phyloP scores from a whole-genome alignment of 257 asterid genomes.

The Scutellaria galericulata region DNA sequence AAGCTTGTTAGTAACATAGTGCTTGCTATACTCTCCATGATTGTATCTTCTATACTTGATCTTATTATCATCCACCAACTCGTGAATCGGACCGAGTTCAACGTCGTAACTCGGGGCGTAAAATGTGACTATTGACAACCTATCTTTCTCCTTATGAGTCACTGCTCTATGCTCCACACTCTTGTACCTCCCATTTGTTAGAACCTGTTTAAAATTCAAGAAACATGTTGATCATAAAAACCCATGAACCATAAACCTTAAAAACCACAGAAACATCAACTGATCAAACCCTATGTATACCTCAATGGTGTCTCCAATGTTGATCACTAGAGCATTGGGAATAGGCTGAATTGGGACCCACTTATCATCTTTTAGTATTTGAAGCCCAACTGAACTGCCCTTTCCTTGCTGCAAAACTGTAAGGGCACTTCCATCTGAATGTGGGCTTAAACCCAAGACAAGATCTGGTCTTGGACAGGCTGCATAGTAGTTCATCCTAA shows the following conservation, averaged over 20 bases:
- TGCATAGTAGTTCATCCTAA: slow-evolving; percentile 95
- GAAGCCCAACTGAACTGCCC: slow-evolving; percentile 81
- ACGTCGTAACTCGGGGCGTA: slow-evolving; percentile 92
- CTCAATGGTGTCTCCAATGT: slow-evolving; percentile 94
- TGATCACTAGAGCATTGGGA: slow-evolving; percentile 86
- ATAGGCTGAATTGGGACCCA: slow-evolving; percentile 84
- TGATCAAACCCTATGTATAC: slow-evolving; percentile 36
- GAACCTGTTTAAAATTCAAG: slow-evolving; percentile 56
- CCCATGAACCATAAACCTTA: background rate
- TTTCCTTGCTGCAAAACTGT: slow-evolving; percentile 86
- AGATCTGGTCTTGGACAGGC: slow-evolving; percentile 95
- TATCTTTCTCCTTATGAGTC: slow-evolving; percentile 72
- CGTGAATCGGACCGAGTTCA: slow-evolving; percentile 71
- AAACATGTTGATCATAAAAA: background rate
- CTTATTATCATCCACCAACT: slow-evolving; percentile 59
- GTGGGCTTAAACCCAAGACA: slow-evolving; percentile 91
- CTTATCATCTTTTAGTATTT: slow-evolving; percentile 59
- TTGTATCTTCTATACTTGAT: slow-evolving; percentile 81
- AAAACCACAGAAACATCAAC: background rate
- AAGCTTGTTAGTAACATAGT: slow-evolving; percentile 87
- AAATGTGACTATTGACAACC: slow-evolving; percentile 90
- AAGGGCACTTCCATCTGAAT: slow-evolving; percentile 97
- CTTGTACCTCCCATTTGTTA: slow-evolving; percentile 87
- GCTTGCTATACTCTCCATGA: slow-evolving; percentile 93
- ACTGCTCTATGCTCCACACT: slow-evolving; percentile 98